Evolutionary conservation across 2,329 filamentous ascomycete genomes (phyloP), one percentile per base, ranked within the genome.

Genomic region (Paracoccidioides brasiliensis): DNA sequence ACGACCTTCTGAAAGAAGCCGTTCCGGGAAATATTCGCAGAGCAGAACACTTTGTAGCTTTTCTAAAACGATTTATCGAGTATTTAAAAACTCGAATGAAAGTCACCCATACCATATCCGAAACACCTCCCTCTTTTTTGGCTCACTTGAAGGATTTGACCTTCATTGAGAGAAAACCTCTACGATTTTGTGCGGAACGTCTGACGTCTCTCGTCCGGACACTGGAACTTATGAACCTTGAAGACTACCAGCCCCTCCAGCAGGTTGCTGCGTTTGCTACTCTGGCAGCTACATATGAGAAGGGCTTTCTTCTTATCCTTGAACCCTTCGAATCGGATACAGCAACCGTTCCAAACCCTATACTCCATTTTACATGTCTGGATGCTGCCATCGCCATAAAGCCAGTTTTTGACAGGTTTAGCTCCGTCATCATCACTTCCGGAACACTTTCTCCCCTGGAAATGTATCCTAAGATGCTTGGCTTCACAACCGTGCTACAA

Each of bases 401-500:
- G 60, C 93, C 93, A 0, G 91, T 98, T 4, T 96, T 98, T 66
- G 91, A 98, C 57, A 85, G 93, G 53, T 98, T 98, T 70, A 90
- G 88, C 70, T 97, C 93, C 1, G 93, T 98, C 61, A 95, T 98
- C 66, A 97, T 98, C 68, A 98, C 93, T 0, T 97, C 93, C 0
- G 93, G 93, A 60, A 98, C 93, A 1, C 89, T 98, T 58, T 97
- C 93, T 1, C 93, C 93, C 0, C 74, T 98, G 3, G 94, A 98
- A 68, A 98, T 98, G 86, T 98, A 98, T 66, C 94, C 93, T 0
- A 96, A 95, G 67, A 98, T 98, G 90, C 83, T 98, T 32, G 86
- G 89, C 54, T 98, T 98, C 72, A 79, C 80, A 8, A 89, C 90
- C 1, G 90, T 97, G 0, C 86, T 97, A 3, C 90, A 97, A 67